Base-by-base conservation (phyloP, 1,284 basidiomycete species). In the Schizophyllum commune region DNA sequence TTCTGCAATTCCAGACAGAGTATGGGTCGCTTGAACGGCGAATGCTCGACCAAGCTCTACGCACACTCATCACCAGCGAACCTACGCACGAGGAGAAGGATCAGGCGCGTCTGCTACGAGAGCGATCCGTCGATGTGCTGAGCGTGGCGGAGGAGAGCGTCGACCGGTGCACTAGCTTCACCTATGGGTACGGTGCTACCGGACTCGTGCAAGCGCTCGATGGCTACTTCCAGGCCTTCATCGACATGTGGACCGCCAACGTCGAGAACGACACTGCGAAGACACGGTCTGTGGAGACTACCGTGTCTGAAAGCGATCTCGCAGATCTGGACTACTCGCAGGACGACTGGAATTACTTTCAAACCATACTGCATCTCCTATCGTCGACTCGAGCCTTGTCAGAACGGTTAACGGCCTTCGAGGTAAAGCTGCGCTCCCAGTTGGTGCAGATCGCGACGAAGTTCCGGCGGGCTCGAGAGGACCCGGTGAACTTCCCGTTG, bases 301-400 rank as follows among this genome's bases (percentile, higher is more conserved):
- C 70, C 57, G 67, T 72, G 1, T 79, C 80, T 0, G 81, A 77
- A 59, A 83, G 82, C 53, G 86, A 88, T 56, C 74, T 90, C 32
- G 83, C 83, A 0, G 91, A 92, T 64, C 74, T 94, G 63, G 94
- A 97, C 73, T 96, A 96, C 68, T 88, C 89, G 1, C 77, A 85
- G 2, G 86, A 92, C 61, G 94, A 98, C 71, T 95, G 93, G 91
- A 79, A 83, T 2, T 81, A 85, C 27, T 94, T 97, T 64, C 94
- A 96, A 71, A 74, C 84, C 8, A 85, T 86, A 1, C 73, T 97
- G n/a, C 90, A 93, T 68, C 78, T 96, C 20, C 82, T 98, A 34
- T 86, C 90, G 27, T 83, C 90, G 19, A 88, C 89, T 39, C 83
- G 88, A 0, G 81, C 82, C 0, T 80, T 94, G 8, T 81, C 81